Evolutionary conservation across 2,329 filamentous ascomycete species (phyloP).

Genomic region (Colletotrichum sp.): DNA sequence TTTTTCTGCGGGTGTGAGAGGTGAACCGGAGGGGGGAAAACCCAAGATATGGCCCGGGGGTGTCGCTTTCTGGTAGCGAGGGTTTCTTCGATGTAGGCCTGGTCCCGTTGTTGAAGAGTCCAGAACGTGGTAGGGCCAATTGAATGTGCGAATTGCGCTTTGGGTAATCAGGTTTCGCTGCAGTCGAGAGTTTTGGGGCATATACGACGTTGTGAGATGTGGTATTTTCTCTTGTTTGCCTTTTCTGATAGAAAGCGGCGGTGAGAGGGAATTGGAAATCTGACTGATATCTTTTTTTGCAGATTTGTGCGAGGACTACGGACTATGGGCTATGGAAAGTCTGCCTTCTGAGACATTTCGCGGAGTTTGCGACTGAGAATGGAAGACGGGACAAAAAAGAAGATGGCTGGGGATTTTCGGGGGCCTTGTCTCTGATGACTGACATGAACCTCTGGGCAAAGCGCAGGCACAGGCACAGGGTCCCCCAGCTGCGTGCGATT

Average conservation of each 20-base stretch:
- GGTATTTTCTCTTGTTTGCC: neutral
- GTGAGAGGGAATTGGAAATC: neutral
- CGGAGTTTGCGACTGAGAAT: neutral
- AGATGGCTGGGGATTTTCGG: neutral
- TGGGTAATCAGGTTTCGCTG: neutral
- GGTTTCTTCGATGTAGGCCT: neutral
- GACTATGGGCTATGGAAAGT: neutral
- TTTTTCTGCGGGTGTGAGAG: neutral
- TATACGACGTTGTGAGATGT: neutral
- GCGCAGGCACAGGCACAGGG: neutral
- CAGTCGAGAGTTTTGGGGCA: neutral
- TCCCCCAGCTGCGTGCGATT: neutral
- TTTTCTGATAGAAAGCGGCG: neutral
- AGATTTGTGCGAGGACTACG: neutral
- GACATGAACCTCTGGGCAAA: neutral
- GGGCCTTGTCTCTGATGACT: neutral
- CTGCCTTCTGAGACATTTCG: neutral
- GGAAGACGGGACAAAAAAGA: neutral
- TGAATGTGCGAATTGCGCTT: neutral
- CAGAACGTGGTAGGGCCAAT: neutral
- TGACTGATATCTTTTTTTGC: neutral
- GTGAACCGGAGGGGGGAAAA: neutral
- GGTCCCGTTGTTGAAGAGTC: neutral
- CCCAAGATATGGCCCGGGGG: neutral
- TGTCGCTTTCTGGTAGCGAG: neutral